Base-by-base conservation (phyloP, 352 stramenopile species). In the Thraustochytrium striatum region DNA sequence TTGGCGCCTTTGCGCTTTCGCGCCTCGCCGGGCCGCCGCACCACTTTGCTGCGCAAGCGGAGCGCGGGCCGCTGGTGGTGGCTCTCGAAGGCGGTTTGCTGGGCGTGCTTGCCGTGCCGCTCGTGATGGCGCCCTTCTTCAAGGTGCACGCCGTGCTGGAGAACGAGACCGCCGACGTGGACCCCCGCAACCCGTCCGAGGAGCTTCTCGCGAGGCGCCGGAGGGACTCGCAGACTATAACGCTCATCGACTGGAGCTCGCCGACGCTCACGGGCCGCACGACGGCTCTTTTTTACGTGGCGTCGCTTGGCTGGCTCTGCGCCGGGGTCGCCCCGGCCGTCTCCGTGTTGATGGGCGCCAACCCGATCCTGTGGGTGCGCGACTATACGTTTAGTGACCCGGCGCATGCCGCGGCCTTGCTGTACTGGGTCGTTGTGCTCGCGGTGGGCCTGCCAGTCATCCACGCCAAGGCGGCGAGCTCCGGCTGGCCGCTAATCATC, bases 401-500 rank as follows among this genome's bases (percentile, higher is more conserved):
- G 0, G 25, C 16, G 39, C 65, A 75, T 7, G 3, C 21, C 19
- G 9, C 11, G 21, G 36, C 36, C 5, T 28, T 75, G 3, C 30
- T 16, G 16, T 75, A 32, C 41, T 75, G 65, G 65, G 36, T 75
- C 21, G 25, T n/a, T 11, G 44, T 5, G 35, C 65, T 75, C 47
- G 50, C 30, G 16, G 19, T 75, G 8, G 65, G 65, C 0, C 65
- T 75, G 25, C 65, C 65, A 25, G 8, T 58, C 11, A 75, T 75
- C 30, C 65, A 75, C 21, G 28, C 68, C 5, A 28, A 47, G 8
- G 65, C 65, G 32, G 58, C 65, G 8, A 25, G 32, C 3, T 19
- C 65, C 19, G 19, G 35, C 16, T 75, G 44, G 72, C 72, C 72
- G 13, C 35, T 78, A 3, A 81, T 82, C 70, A 69, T 82, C 43